These are phyloP conservation scores for Chytriomyces hyalinus DNA, from an alignment of 192 early-diverging fungal genomes.

Conservation along the genomic window DNA sequence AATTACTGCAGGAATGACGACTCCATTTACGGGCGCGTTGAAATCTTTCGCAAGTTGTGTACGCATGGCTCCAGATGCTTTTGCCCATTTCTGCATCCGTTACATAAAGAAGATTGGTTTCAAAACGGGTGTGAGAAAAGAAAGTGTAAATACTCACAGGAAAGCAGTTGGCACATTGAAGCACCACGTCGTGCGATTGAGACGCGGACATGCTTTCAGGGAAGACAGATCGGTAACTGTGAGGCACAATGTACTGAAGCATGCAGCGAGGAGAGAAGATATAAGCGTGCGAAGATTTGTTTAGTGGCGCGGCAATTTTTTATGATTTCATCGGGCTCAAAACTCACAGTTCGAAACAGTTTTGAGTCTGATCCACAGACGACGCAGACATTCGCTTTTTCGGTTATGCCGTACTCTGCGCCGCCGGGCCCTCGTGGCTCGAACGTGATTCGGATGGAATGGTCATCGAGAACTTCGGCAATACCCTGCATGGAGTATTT, in stretches of 20 bases:
- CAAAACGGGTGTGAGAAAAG: background rate
- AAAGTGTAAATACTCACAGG: background rate
- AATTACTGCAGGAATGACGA: background rate
- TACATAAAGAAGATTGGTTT: background rate
- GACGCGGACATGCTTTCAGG: background rate
- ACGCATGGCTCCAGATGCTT: background rate
- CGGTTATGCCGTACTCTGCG: slow-evolving; percentile 12
- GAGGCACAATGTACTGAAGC: slow-evolving; percentile 7
- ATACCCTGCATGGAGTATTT: background rate
- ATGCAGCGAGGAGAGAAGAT: too few relatives aligned
- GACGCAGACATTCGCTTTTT: slow-evolving; percentile 10
- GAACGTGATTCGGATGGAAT: slow-evolving; percentile 11
- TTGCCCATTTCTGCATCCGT: slow-evolving; percentile 2
- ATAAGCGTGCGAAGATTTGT: too few relatives aligned
- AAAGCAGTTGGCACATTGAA: slow-evolving; percentile 15
- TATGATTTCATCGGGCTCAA: too few relatives aligned
- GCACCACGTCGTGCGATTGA: slow-evolving; percentile 14
- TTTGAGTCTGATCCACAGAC: background rate
- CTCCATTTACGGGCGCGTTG: slow-evolving; percentile 10
- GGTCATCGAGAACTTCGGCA: slow-evolving; percentile 4
- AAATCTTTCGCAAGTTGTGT: slow-evolving; percentile 6
- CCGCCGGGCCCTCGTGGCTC: slow-evolving; percentile 14
- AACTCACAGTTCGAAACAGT: slow-evolving; percentile 4
- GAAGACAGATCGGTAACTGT: slow-evolving; percentile 4
- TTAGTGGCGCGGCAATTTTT: too few relatives aligned